phyloP scores from a whole-genome alignment of 192 early-diverging fungal species.

The Coemansia sp. region DNA sequence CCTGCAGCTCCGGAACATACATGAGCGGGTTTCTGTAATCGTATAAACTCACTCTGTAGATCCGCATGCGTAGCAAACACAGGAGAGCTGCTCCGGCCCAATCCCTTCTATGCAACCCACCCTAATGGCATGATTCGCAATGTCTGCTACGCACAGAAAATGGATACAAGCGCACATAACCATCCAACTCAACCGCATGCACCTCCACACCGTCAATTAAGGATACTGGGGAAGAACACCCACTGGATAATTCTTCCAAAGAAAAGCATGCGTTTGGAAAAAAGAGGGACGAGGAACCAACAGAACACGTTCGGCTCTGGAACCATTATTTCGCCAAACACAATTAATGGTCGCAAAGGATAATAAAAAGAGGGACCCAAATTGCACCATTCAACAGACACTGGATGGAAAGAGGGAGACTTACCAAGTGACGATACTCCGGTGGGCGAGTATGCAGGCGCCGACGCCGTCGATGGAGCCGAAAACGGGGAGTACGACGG shows the following conservation, averaged over 20 bases:
- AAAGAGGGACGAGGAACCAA: neutral
- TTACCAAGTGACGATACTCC: conserved; percentile 40
- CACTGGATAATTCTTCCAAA: conserved; percentile 5
- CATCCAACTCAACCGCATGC: neutral
- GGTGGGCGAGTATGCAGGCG: conserved; percentile 24
- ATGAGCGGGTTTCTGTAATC: neutral
- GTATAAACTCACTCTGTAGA: neutral
- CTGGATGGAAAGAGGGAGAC: conserved; percentile 3
- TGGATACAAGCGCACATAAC: too few relatives aligned
- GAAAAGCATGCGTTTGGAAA: neutral
- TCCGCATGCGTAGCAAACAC: neutral
- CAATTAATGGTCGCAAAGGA: neutral
- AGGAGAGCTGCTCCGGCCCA: neutral
- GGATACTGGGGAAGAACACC: neutral
- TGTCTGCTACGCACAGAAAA: neutral
- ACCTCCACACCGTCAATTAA: conserved; percentile 1
- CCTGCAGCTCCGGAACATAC: conserved; percentile 21
- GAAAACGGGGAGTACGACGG: conserved; percentile 37
- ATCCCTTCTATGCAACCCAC: neutral
- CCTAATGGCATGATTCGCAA: neutral
- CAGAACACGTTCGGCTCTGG: too few relatives aligned
- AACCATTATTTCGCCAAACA: neutral
- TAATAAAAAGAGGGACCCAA: conserved; percentile 1
- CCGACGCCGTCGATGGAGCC: conserved; percentile 4
- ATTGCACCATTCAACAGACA: neutral